These are phyloP conservation scores for Monosporozyma aerobia DNA, from an alignment of 805 yeast species.

Conservation along the genomic window DNA sequence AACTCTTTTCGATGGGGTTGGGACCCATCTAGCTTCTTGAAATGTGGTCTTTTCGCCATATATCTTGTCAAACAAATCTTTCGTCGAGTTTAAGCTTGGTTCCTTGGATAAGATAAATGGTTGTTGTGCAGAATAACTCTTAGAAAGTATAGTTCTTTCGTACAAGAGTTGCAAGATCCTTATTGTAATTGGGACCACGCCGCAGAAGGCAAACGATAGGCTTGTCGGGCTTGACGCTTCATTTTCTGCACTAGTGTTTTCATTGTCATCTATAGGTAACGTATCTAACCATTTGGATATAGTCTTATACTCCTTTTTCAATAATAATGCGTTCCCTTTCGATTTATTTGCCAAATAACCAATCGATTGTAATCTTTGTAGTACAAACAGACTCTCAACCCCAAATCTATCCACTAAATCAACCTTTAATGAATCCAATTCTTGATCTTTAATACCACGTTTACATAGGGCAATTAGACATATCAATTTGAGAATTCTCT, in stretches of 20 bases:
- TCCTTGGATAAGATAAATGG: slow-evolving; percentile 25
- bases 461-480: slow-evolving; percentile 53
- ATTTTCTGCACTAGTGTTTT: slow-evolving; percentile 4
- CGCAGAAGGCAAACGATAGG: slow-evolving; percentile 59
- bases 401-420: slow-evolving; percentile 63
- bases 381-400: slow-evolving; percentile 26
- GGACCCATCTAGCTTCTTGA: slow-evolving; percentile 19
- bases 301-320: slow-evolving; percentile 18
- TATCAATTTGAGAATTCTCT: slow-evolving; percentile 43
- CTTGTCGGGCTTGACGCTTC: slow-evolving; percentile 13
- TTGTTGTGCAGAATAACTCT: slow-evolving; percentile 24
- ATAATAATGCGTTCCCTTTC: not conserved
- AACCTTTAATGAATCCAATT: slow-evolving; percentile 43
- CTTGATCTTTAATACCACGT: slow-evolving; percentile 61
- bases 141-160: slow-evolving; percentile 43
- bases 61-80: slow-evolving; percentile 18
- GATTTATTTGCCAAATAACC: slow-evolving; percentile 15
- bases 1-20: slow-evolving; percentile 3
- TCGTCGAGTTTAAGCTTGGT: slow-evolving; percentile 17
- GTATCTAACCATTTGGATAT: slow-evolving; percentile 22
- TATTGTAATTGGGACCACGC: slow-evolving; percentile 67
- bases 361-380: slow-evolving; percentile 16
- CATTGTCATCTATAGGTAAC: slow-evolving; percentile 17
- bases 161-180: slow-evolving; percentile 65
- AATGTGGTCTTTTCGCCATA: slow-evolving; percentile 16